Evolutionary conservation across 106 monocot genomes (phyloP).

Genomic region (Allium fistulosum): DNA sequence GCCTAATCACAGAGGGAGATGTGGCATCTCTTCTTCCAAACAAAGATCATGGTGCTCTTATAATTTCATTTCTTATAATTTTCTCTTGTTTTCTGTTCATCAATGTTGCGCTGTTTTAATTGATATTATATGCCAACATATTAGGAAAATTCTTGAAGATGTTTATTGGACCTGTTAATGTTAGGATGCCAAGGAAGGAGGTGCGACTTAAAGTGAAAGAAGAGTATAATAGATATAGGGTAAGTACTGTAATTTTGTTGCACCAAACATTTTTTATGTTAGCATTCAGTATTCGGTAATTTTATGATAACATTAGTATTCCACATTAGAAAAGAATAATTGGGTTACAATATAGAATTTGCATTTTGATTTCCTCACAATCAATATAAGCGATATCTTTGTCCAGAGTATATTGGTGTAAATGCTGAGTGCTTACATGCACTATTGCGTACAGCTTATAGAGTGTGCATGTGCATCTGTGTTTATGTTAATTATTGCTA

Average conservation of each 20-base stretch:
- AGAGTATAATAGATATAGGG: conserved; percentile 94
- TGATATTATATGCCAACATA: neutral
- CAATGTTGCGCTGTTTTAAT: too few relatives aligned
- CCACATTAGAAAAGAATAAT: neutral
- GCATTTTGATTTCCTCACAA: neutral
- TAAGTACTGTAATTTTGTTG: conserved; percentile 18
- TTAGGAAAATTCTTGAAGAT: conserved; percentile 77
- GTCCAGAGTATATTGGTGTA: neutral
- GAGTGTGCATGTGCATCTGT: too few relatives aligned
- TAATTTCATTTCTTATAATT: neutral
- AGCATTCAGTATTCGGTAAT: neutral
- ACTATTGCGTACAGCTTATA: neutral
- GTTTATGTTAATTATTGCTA: too few relatives aligned
- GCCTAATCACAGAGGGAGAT: conserved; percentile 67
- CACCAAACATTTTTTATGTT: neutral
- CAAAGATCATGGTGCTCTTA: conserved; percentile 57
- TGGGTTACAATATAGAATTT: neutral
- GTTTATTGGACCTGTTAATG: conserved; percentile 89
- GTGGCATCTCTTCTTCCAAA: conserved; percentile 65
- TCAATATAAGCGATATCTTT: neutral
- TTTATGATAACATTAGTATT: neutral
- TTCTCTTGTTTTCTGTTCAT: too few relatives aligned
- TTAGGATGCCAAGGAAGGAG: conserved; percentile 78
- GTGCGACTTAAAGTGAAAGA: conserved; percentile 86
- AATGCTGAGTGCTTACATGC: neutral